Evolutionary conservation across 352 stramenopile species (phyloP), one percentile per base, ranked within the genome.

Genomic region (Halophytophthora batemanensis): DNA sequence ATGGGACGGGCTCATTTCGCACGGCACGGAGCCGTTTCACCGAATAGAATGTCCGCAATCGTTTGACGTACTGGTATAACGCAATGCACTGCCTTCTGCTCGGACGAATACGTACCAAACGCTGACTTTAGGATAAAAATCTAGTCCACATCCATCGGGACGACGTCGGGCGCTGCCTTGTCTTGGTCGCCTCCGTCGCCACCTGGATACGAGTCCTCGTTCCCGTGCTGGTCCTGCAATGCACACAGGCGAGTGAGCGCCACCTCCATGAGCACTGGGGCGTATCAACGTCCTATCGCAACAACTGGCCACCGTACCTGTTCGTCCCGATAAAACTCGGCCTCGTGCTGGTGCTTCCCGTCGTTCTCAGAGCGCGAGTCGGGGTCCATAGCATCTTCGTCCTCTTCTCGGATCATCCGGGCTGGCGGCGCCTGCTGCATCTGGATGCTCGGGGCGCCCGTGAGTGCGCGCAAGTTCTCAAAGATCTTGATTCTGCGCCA

Each of bases 401-500:
- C 83, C 52, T 91, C 77, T 69, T 93, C 83, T 17, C 73, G 74
- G 6, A 91, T 58, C 69, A 89, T 86, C 23, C 69, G 66, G n/a
- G 65, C 80, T 6, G 83, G 80, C 33, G 83, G 83, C 5, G 79
- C 79, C 56, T 85, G 65, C 10, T 55, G 79, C 81, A 94, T 92
- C 46, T 94, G 83, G 33, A 94, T 74, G 28, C 83, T 94, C 4
- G 83, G 83, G 7, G 83, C 83, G 15, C 83, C 83, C 18, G 72
- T 83, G 13, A 94, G 50, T 0, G 81, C 76, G 18, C 76, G 66
- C 14, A 94, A 63, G 50, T 94, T 82, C 59, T 94, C 83, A 58
- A 92, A 92, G 37, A 94, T 90, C 70, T 90, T 90, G 39, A 74
- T 69, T 51, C 81, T 94, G 50, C 25, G n/a, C n/a, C n/a, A 40